Conservation (phyloP, 176 grass and related monocot species). For the Avena eriantha region DNA sequence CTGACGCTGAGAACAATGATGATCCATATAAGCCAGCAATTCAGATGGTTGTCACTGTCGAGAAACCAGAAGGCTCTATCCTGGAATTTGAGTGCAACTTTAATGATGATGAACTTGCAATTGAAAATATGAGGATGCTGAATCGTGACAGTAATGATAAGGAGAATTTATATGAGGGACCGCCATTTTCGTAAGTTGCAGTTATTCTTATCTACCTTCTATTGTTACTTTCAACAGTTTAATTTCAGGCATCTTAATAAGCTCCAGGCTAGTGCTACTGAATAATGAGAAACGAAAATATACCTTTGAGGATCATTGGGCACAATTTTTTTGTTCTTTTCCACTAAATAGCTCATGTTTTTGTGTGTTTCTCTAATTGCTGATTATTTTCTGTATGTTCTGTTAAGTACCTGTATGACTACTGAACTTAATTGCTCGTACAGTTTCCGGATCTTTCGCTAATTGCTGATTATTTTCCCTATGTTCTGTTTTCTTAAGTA, state of each 20-base stretch:
- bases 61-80: constrained; percentile 68
- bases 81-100: constrained; percentile 87
- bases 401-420: not conserved
- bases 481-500: not conserved
- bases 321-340: not conserved
- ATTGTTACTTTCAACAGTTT: not conserved
- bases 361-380: not conserved
- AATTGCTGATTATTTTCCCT: not conserved
- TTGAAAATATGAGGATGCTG: constrained; percentile 77
- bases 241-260: constrained; percentile 22
- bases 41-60: constrained; percentile 67
- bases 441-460: not conserved
- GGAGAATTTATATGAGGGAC: constrained; percentile 73
- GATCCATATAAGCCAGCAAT: constrained; percentile 61
- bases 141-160: constrained; percentile 52
- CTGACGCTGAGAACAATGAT: constrained; percentile 35
- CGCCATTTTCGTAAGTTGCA: constrained; percentile 82
- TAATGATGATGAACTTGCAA: constrained; percentile 67
- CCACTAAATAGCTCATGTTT: not conserved
- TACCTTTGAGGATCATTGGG: not conserved
- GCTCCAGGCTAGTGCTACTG: not conserved
- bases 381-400: not conserved
- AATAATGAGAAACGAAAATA: not conserved
- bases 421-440: not conserved
- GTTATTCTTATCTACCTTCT: constrained; percentile 14